Evolutionary conservation across 2,329 filamentous ascomycete species (phyloP), one percentile per base, ranked within the genome.

Genomic region (Orbilia ellipsospora): DNA sequence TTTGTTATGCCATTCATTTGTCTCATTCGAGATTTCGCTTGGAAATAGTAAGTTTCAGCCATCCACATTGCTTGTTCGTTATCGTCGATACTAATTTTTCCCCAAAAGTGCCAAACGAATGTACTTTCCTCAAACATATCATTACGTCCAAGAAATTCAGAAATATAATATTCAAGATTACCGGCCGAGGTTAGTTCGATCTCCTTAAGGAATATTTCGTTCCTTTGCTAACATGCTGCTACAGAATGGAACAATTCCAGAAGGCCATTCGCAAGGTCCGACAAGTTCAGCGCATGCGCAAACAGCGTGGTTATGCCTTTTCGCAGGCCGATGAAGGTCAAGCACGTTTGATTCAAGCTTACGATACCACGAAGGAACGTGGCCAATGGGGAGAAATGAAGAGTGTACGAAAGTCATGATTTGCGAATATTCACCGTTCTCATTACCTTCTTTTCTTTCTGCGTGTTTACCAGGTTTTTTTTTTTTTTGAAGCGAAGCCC

Each of bases 161-260:
- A 99, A 99, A 84, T 99, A 98, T 85, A 99, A 99, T 80, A 97
- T 99, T 75, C 95, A 99, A 84, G 95, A 99, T 84, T 99, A 99
- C 83, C 87, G 95, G 81, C 95, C 95, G 77, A 90, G 95, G 92
- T 94, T 87, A 79, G 87, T 85, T 23, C 26, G 1, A 10, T 28
- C 36, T 64, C 28, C 28, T 61, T 59, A 26, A 81, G 28, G 80
- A 69, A 45, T 36, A 48, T 28, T 51, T 45, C 61, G 45, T 20
- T 65, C 6, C n/a, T 18, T 36, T 48, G 16, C 59, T 78, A 52
- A 78, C 55, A 57, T 52, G 28, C 79, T 81, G 66, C n/a, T 26
- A 77, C 77, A 94, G 92, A 81, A 99, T 99, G 95, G 95, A 99
- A 81, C 95, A 99, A 84, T 99, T 99, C 86, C 95, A 99, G 84